Conservation (phyloP, 345 rosid genomes). For the Clausena lansium region DNA sequence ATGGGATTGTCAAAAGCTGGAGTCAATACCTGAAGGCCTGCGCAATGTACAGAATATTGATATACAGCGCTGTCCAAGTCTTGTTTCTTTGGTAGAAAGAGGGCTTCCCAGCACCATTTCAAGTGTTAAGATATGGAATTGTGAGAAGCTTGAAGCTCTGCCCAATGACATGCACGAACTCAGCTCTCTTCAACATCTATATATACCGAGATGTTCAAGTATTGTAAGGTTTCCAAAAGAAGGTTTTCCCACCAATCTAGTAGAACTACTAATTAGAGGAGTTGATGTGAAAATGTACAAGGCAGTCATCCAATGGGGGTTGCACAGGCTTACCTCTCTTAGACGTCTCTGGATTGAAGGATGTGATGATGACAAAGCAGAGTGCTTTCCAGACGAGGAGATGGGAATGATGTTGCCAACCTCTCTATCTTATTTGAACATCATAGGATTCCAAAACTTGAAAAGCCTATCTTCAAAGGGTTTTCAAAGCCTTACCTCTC, state of each 20-base stretch:
- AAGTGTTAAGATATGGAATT: not conserved
- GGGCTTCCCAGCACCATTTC: not conserved
- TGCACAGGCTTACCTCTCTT: not conserved
- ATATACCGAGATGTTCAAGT: not conserved
- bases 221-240: not conserved
- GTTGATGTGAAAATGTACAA: not conserved
- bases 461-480: not conserved
- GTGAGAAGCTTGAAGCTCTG: not conserved
- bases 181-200: not conserved
- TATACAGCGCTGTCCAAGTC: not conserved
- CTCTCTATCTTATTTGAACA: not conserved
- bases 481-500: not conserved
- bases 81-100: not conserved
- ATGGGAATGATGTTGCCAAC: not conserved
- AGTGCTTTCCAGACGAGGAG: too few species aligned
- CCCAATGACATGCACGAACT: not conserved
- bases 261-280: not conserved
- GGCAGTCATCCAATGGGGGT: constrained; percentile 1
- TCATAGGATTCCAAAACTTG: not conserved
- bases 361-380: too few species aligned
- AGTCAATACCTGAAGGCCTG: not conserved
- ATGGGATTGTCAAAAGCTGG: not conserved
- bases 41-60: not conserved
- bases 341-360: too few species aligned
- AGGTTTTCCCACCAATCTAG: not conserved